A percentile compares a stretch with the other conserved stretches of the same genome.
These are phyloP conservation scores for Talaromyces albobiverticillius DNA, from an alignment of 2,329 filamentous ascomycete species.

Conservation along the genomic window DNA sequence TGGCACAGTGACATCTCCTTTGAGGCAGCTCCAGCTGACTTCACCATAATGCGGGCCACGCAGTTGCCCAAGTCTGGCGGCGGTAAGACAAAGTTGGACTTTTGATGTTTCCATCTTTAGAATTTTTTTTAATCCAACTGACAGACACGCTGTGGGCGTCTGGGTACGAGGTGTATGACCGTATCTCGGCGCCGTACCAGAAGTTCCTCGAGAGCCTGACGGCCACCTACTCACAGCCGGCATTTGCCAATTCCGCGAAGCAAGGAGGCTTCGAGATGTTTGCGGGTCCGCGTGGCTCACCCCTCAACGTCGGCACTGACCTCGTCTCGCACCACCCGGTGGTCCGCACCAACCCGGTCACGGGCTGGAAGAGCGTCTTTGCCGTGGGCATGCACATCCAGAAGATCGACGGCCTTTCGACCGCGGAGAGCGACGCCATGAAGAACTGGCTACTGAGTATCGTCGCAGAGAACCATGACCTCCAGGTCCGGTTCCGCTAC, in stretches of 20 bases:
- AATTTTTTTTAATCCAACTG: no score
- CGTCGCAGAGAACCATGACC: constrained; percentile 41
- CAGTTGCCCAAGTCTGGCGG: constrained; percentile 57
- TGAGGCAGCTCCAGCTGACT: constrained; percentile 63
- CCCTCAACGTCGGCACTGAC: constrained; percentile 55
- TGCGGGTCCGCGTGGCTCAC: constrained; percentile 44
- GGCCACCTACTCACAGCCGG: constrained; percentile 46
- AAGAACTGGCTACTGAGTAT: constrained; percentile 35
- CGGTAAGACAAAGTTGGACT: no score
- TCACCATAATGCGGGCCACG: constrained; percentile 58
- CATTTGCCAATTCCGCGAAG: no score
- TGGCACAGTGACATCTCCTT: constrained; percentile 64
- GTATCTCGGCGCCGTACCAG: constrained; percentile 56
- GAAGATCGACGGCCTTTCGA: constrained; percentile 31
- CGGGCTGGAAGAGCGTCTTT: constrained; percentile 39
- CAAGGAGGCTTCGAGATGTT: constrained; percentile 28
- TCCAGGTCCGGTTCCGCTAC: constrained; percentile 40
- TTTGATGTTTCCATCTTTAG: no score
- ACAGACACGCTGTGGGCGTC: constrained; percentile 68
- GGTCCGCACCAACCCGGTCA: constrained; percentile 54
- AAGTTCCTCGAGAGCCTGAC: constrained; percentile 56
- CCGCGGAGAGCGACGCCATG: constrained; percentile 31
- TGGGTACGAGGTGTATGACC: constrained; percentile 65
- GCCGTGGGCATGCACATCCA: constrained; percentile 30
- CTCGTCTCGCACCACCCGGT: constrained; percentile 47